These are phyloP conservation scores for Rubroshorea leprosula DNA, from an alignment of 345 rosid species.

Conservation along the genomic window DNA sequence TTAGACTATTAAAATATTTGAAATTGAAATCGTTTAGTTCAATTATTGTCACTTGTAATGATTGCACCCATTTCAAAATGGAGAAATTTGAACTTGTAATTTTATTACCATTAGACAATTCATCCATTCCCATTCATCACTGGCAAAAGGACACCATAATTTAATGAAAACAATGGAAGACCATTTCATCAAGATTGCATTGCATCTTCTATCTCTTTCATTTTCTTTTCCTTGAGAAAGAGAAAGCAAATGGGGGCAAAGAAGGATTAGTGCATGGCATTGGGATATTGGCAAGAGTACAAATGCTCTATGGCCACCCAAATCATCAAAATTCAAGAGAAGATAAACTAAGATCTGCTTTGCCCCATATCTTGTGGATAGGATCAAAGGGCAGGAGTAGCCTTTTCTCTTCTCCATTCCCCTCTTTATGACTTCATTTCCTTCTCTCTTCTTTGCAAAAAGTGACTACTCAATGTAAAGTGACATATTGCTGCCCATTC, in stretches of 20 bases:
- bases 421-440: not conserved
- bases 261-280: not conserved
- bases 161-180: too few relatives aligned
- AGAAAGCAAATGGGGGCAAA: not conserved
- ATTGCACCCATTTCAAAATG: too few relatives aligned
- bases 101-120: too few relatives aligned
- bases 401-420: conserved; percentile 11
- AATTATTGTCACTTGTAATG: too few relatives aligned
- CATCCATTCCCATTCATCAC: too few relatives aligned
- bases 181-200: too few relatives aligned
- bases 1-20: too few relatives aligned
- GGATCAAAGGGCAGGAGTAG: conserved; percentile 15
- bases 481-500: conserved; percentile 26
- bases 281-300: conserved; percentile 7
- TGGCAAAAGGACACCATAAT: too few relatives aligned
- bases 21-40: too few relatives aligned
- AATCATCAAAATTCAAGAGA: conserved; percentile 18
- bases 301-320: conserved; percentile 4
- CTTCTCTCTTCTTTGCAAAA: not conserved
- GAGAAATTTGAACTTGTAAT: too few relatives aligned
- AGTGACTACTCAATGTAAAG: conserved; percentile 21
- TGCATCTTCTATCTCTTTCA: not conserved
- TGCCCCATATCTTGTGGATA: conserved; percentile 29
- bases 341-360: conserved; percentile 25
- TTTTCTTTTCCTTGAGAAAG: not conserved